phyloP scores from a whole-genome alignment of 1,139 yeast genomes.

The Ogataea hybrid region DNA sequence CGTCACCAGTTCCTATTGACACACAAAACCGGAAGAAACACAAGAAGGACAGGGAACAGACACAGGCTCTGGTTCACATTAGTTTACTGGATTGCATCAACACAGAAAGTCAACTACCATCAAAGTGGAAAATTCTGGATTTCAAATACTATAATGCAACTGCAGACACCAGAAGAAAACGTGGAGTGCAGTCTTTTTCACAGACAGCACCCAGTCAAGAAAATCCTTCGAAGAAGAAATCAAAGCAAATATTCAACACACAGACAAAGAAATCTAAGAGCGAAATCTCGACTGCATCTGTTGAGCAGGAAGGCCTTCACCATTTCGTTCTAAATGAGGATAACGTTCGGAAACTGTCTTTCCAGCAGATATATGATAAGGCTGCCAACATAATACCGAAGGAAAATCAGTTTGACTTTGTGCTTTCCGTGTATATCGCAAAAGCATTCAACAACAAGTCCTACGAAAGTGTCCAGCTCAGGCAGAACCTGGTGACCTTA shows the following conservation, averaged over 20 bases:
- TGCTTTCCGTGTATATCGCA: constrained; percentile 60
- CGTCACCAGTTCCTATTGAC: constrained; percentile 33
- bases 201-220: constrained; percentile 6
- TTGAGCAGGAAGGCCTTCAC: constrained; percentile 42
- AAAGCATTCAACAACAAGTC: constrained; percentile 65
- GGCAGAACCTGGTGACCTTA: constrained; percentile 59
- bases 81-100: constrained; percentile 54
- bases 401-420: constrained; percentile 62
- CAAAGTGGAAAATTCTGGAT: constrained; percentile 55
- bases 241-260: constrained; percentile 17
- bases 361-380: constrained; percentile 63
- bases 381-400: constrained; percentile 60
- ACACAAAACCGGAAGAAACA: constrained; percentile 11
- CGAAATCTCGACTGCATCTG: constrained; percentile 12
- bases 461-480: constrained; percentile 49
- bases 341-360: constrained; percentile 45
- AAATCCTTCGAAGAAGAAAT: constrained; percentile 10
- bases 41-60: constrained; percentile 17
- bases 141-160: constrained; percentile 51
- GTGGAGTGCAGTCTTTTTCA: not conserved
- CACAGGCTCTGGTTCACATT: constrained; percentile 35
- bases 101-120: constrained; percentile 47
- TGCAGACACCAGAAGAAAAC: constrained; percentile 7
- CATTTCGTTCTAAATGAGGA: constrained; percentile 47
- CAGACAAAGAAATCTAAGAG: constrained; percentile 25